Percentiles rank a stretch among this genome's conserved stretches.
phyloP scores from a whole-genome alignment of 805 yeast species.

The Lipomyces sp. region DNA sequence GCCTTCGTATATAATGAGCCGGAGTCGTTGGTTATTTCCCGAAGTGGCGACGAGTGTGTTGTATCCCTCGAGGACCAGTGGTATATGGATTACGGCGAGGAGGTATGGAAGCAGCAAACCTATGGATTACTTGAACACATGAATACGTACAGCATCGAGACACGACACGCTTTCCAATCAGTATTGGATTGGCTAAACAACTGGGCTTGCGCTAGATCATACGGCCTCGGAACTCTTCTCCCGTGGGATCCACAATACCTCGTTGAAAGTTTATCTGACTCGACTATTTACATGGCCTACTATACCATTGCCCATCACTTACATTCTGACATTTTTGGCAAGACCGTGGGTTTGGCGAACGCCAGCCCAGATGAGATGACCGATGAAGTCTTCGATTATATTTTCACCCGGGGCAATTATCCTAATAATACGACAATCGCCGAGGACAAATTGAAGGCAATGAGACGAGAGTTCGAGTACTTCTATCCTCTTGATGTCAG shows the following conservation, averaged over 20 bases:
- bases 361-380: slow-evolving; percentile 85
- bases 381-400: slow-evolving; percentile 89
- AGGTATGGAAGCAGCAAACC: slow-evolving; percentile 80
- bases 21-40: slow-evolving; percentile 83
- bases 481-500: slow-evolving; percentile 94
- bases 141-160: slow-evolving; percentile 82
- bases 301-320: slow-evolving; percentile 87
- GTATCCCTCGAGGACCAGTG: slow-evolving; percentile 98
- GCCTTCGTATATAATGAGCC: slow-evolving; percentile 96
- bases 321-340: slow-evolving; percentile 86
- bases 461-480: slow-evolving; percentile 95
- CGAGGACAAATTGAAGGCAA: slow-evolving; percentile 61
- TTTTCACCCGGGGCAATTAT: slow-evolving; percentile 73
- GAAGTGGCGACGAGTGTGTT: slow-evolving; percentile 96
- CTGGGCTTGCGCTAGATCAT: slow-evolving; percentile 98
- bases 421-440: slow-evolving; percentile 63
- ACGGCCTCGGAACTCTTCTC: slow-evolving; percentile 90
- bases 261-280: slow-evolving; percentile 93
- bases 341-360: slow-evolving; percentile 69
- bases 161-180: slow-evolving; percentile 89
- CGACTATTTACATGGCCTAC: slow-evolving; percentile 93
- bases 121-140: slow-evolving; percentile 73
- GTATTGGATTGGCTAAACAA: slow-evolving; percentile 94
- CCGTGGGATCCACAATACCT: slow-evolving; percentile 97
- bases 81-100: slow-evolving; percentile 98